Conservation (phyloP, 2,329 filamentous ascomycete species). For the Alternaria sp. region DNA sequence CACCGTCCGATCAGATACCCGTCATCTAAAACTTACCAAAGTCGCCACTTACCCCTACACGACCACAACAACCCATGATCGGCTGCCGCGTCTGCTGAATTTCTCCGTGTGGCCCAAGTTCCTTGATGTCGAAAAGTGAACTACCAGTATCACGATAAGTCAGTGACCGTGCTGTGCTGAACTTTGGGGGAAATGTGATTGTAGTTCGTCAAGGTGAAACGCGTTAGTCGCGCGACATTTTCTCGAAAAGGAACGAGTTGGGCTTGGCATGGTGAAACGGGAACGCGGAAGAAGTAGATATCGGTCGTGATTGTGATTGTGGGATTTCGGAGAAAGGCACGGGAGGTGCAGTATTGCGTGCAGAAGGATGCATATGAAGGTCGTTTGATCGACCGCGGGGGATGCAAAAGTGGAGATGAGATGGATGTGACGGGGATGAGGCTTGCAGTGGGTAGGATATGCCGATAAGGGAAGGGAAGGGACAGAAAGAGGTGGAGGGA, state of each 20-base stretch:
- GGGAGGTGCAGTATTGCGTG: background rate
- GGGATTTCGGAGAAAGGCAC: background rate
- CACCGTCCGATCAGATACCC: constrained; percentile 5
- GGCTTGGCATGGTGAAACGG: background rate
- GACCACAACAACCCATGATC: background rate
- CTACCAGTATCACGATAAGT: background rate
- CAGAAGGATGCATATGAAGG: constrained; percentile 15
- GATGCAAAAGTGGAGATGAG: background rate
- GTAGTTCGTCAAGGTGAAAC: constrained; percentile 4
- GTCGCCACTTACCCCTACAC: background rate
- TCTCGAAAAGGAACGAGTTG: background rate
- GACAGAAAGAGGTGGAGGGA: background rate
- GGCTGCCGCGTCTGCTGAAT: background rate
- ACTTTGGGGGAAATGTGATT: background rate
- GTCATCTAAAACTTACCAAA: constrained; percentile 1
- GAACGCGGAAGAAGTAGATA: background rate
- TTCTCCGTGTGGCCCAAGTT: background rate
- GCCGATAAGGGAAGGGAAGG: background rate
- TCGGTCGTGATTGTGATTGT: background rate
- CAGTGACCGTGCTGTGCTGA: background rate
- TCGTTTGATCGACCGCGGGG: constrained; percentile 8
- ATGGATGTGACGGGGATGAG: background rate
- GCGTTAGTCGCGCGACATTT: background rate
- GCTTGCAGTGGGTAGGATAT: background rate
- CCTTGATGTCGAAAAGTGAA: background rate